Conservation (phyloP, 495 filamentous ascomycete genomes). For the Glonium stellatum region DNA sequence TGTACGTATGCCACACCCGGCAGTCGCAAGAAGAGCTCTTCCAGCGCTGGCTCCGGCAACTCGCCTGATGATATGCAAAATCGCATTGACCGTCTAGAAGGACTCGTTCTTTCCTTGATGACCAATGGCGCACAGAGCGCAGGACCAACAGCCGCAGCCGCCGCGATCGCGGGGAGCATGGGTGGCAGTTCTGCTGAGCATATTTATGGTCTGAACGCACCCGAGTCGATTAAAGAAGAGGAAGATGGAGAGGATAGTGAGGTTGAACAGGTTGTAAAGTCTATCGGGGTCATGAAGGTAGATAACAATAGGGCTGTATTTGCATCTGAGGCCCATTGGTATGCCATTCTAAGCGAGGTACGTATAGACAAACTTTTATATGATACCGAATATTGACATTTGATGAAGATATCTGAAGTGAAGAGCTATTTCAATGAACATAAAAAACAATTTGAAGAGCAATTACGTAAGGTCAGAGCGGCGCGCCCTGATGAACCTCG, state of each 20-base stretch:
- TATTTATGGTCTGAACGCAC: constrained; percentile 43
- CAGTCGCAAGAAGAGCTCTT: constrained; percentile 68
- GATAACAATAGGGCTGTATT: constrained; percentile 80
- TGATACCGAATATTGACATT: not conserved
- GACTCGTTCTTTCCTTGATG: constrained; percentile 92
- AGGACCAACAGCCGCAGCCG: constrained; percentile 55
- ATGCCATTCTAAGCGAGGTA: constrained; percentile 78
- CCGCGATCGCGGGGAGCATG: constrained; percentile 56
- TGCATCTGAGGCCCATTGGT: constrained; percentile 91
- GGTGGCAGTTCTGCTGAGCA: constrained; percentile 43
- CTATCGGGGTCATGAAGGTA: constrained; percentile 88
- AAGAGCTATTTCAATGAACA: constrained; percentile 76
- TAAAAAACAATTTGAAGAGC: constrained; percentile 62
- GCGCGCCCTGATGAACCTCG: constrained; percentile 44
- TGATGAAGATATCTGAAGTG: constrained; percentile 76
- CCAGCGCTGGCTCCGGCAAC: constrained; percentile 49
- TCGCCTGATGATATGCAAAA: constrained; percentile 97
- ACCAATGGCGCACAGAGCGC: constrained; percentile 63
- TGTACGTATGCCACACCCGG: constrained; percentile 85
- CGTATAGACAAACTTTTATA: constrained; percentile 31
- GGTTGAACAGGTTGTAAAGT: constrained; percentile 83
- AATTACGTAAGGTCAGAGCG: constrained; percentile 55
- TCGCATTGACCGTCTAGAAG: constrained; percentile 93
- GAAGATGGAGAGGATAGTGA: constrained; percentile 65
- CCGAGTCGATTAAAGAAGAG: constrained; percentile 50